Evolutionary conservation across 306 rosid genomes (phyloP).

Genomic region (Boehmeria nivea): DNA sequence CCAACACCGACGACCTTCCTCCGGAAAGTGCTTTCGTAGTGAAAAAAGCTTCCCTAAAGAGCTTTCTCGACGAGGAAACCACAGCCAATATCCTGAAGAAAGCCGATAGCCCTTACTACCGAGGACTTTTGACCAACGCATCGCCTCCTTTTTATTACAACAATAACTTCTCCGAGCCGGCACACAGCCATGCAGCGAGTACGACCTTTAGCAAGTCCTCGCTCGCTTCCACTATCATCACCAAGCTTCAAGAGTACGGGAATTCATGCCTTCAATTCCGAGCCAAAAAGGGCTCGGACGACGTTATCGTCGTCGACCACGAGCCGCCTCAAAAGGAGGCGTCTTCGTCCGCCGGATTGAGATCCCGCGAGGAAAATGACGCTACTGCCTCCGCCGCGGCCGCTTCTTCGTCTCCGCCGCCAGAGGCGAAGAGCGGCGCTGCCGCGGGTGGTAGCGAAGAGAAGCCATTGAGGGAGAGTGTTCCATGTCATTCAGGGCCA

Average conservation of each 20-base stretch:
- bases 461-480: conserved; percentile 62
- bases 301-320: background rate
- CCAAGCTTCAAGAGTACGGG: conserved; percentile 4
- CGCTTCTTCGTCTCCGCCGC: background rate
- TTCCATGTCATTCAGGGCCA: background rate
- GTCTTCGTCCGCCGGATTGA: background rate
- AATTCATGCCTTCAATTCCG: conserved; percentile 11
- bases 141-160: too few relatives aligned
- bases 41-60: too few relatives aligned
- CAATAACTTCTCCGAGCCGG: background rate
- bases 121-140: conserved; percentile 11
- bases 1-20: too few relatives aligned
- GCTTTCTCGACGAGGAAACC: too few relatives aligned
- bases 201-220: conserved; percentile 6
- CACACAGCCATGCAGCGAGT: background rate
- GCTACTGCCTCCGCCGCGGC: background rate
- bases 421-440: background rate
- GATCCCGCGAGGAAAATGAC: background rate
- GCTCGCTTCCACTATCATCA: conserved; percentile 7
- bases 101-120: conserved; percentile 26
- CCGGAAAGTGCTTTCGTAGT: too few relatives aligned
- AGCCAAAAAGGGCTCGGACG: background rate
- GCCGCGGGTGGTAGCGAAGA: conserved; percentile 7
- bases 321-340: background rate
- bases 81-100: background rate